Conservation (phyloP, 2,329 filamentous ascomycete genomes). For the Fusarium caatingaense region DNA sequence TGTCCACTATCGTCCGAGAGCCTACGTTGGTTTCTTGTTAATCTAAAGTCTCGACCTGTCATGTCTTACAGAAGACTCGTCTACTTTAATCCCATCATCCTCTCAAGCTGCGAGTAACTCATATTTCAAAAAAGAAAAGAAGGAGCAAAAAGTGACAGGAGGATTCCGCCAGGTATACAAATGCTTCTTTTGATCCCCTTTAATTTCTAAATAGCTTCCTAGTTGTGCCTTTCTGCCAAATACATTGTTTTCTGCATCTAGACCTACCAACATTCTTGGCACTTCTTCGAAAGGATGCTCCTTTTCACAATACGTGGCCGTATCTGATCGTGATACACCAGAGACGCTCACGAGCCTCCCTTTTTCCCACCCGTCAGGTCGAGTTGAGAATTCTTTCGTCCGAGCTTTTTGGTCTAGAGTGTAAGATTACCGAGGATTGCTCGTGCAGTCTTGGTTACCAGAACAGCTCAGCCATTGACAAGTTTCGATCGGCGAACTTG, state of each 20-base stretch:
- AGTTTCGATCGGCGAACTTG: not conserved
- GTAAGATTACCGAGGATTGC: not conserved
- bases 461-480: not conserved
- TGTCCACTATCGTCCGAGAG: not conserved
- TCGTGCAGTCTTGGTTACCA: not conserved
- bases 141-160: not conserved
- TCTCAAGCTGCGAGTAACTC: not conserved
- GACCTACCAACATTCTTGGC: not conserved
- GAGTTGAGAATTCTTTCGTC: not conserved
- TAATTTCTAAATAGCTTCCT: not conserved
- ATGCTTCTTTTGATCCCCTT: not conserved
- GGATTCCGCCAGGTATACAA: not conserved
- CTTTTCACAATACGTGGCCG: not conserved
- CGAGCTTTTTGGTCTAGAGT: not conserved
- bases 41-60: not conserved
- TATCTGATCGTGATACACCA: not conserved
- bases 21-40: not conserved
- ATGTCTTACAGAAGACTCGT: not conserved
- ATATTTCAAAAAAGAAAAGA: not conserved
- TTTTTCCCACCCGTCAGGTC: not conserved
- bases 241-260: not conserved
- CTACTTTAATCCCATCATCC: not conserved
- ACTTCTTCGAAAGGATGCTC: not conserved
- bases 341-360: not conserved
- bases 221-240: not conserved